phyloP scores from a whole-genome alignment of 2,329 filamentous ascomycete genomes.

The Pseudopyricularia cyperi region DNA sequence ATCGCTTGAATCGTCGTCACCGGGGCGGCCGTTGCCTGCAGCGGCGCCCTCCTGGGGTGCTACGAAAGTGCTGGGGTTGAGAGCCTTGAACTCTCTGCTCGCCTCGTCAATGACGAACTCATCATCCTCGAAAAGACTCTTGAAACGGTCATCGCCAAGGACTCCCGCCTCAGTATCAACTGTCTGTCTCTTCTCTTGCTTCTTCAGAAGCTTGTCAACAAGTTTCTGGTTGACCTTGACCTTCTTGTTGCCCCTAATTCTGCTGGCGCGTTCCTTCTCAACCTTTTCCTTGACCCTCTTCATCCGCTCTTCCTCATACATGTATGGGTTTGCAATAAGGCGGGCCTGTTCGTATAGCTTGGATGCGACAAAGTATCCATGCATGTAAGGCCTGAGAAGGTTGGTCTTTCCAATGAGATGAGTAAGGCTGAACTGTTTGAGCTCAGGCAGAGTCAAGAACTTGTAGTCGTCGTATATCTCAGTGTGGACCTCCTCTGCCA shows the following conservation, averaged over 20 bases:
- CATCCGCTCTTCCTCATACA: constrained; percentile 82
- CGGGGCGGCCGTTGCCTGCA: constrained; percentile 23
- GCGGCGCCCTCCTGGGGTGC: constrained; percentile 19
- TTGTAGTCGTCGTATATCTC: constrained; percentile 99
- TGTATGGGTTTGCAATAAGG: constrained; percentile 84
- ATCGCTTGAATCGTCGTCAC: constrained; percentile 27
- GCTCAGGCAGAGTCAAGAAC: constrained; percentile 80
- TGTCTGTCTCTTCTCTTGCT: constrained; percentile 45
- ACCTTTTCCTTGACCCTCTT: constrained; percentile 93
- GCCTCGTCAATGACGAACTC: constrained; percentile 87
- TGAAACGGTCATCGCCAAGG: constrained; percentile 77
- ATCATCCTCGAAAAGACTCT: constrained; percentile 78
- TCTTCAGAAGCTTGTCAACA: constrained; percentile 60
- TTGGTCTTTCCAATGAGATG: constrained; percentile 87
- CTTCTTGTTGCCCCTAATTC: constrained; percentile 91
- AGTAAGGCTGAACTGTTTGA: constrained; percentile 72
- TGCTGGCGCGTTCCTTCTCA: constrained; percentile 88
- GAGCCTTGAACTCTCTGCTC: constrained; percentile 70
- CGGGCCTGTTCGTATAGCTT: constrained; percentile 91
- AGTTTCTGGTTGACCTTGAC: constrained; percentile 87
- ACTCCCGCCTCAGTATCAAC: constrained; percentile 50
- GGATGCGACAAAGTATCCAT: constrained; percentile 94
- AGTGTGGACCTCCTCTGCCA: constrained; percentile 70
- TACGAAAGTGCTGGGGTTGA: constrained; percentile 75
- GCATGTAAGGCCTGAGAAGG: constrained; percentile 90